Conservation (phyloP, 306 rosid genomes). For the Trichosanthes truncata region DNA sequence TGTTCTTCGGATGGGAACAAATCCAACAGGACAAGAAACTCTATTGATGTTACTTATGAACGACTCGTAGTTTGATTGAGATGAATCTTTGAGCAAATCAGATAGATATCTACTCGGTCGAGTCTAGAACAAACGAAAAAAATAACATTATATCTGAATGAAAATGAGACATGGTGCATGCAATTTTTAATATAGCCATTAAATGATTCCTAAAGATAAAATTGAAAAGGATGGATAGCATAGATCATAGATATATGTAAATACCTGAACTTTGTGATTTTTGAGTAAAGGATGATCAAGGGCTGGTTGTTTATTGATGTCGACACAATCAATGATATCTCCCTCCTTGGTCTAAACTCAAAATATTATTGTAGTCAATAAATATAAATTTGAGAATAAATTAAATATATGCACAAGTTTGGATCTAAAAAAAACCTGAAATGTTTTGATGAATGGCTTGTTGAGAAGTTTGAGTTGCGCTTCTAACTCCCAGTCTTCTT, state of each 20-base stretch:
- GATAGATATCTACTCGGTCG: neutral
- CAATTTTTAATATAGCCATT: too few relatives aligned
- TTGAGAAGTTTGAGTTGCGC: neutral
- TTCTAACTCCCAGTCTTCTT: neutral
- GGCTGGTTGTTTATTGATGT: neutral
- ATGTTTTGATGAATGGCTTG: neutral
- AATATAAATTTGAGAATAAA: too few relatives aligned
- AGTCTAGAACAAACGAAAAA: neutral
- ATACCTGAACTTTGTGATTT: neutral
- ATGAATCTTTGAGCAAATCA: neutral
- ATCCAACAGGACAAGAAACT: constrained; percentile 8
- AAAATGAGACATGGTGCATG: too few relatives aligned
- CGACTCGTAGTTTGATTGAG: neutral
- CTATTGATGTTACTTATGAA: neutral
- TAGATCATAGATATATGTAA: neutral
- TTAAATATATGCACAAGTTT: too few relatives aligned
- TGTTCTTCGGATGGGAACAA: constrained; percentile 17
- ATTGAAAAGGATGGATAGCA: too few relatives aligned
- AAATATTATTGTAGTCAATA: too few relatives aligned
- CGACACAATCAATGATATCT: neutral
- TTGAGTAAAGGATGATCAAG: neutral
- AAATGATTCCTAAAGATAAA: too few relatives aligned
- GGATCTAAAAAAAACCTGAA: neutral
- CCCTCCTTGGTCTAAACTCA: neutral
- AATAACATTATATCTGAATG: too few relatives aligned